phyloP scores from a whole-genome alignment of 2,329 filamentous ascomycete species.

The Cytospora chrysosperma region DNA sequence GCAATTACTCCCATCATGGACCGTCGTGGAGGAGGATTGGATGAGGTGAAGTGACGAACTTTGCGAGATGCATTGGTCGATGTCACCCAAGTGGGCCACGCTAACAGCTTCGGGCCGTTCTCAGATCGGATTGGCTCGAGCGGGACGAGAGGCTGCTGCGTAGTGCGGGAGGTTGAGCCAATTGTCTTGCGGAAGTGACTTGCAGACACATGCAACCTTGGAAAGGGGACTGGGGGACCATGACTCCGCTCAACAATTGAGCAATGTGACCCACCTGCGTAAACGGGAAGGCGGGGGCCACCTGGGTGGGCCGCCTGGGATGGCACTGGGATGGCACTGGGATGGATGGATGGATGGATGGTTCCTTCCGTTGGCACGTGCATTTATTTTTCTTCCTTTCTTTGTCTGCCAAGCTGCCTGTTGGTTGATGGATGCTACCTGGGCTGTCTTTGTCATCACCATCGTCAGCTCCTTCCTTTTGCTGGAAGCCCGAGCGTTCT shows the following conservation, averaged over 20 bases:
- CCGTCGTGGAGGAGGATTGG: conserved; percentile 16
- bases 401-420: too few relatives aligned
- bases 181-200: conserved; percentile 11
- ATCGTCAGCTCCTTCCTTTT: not conserved
- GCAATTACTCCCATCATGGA: conserved; percentile 3
- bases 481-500: not conserved
- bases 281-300: not conserved
- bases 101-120: conserved; percentile 20
- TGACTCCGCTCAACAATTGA: not conserved
- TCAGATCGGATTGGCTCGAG: conserved; percentile 21
- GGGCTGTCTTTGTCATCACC: not conserved
- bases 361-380: not conserved
- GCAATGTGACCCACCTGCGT: not conserved
- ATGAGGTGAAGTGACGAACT: conserved; percentile 20
- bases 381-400: too few relatives aligned
- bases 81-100: conserved; percentile 15
- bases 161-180: conserved; percentile 15
- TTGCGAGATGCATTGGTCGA: conserved; percentile 16
- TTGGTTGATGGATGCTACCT: not conserved
- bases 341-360: not conserved
- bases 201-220: conserved; percentile 15
- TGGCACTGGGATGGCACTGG: too few relatives aligned
- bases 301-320: too few relatives aligned
- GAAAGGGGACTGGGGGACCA: conserved; percentile 12
- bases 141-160: conserved; percentile 16